phyloP scores from a whole-genome alignment of 176 grass and related monocot genomes.

The Pontederia crassipes region DNA sequence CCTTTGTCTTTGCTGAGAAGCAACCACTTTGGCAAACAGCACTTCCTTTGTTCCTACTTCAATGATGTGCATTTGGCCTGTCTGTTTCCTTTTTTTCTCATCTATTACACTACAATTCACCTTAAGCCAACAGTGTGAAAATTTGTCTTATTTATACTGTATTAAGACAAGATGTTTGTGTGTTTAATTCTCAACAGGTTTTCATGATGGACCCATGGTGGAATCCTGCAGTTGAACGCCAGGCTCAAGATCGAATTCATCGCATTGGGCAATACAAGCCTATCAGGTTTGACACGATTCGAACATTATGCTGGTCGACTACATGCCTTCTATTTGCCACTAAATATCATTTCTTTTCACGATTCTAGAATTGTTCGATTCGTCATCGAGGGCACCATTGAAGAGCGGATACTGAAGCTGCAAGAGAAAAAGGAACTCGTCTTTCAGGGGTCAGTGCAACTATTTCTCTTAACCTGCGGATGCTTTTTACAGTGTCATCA shows the following conservation, averaged over 20 bases:
- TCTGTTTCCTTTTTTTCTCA: no score
- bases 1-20: no score
- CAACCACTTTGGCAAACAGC: no score
- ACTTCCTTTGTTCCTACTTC: no score
- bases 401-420: constrained; percentile 78
- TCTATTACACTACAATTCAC: no score
- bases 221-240: constrained; percentile 84
- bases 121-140: no score
- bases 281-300: constrained; percentile 39
- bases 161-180: not conserved
- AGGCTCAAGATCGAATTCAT: constrained; percentile 92
- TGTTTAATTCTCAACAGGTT: constrained; percentile 34
- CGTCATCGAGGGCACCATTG: constrained; percentile 61
- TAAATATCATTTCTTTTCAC: constrained; percentile 1
- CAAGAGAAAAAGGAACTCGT: constrained; percentile 89
- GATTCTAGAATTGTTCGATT: constrained; percentile 60
- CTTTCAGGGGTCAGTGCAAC: constrained; percentile 63
- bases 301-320: not conserved
- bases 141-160: no score
- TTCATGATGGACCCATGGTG: constrained; percentile 99
- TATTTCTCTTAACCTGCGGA: not conserved
- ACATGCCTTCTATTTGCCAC: not conserved
- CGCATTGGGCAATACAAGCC: constrained; percentile 97
- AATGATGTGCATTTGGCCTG: no score
- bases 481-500: not conserved